Conservation (phyloP, 202 grass and related monocot species). For the Sporobolus alterniflorus region DNA sequence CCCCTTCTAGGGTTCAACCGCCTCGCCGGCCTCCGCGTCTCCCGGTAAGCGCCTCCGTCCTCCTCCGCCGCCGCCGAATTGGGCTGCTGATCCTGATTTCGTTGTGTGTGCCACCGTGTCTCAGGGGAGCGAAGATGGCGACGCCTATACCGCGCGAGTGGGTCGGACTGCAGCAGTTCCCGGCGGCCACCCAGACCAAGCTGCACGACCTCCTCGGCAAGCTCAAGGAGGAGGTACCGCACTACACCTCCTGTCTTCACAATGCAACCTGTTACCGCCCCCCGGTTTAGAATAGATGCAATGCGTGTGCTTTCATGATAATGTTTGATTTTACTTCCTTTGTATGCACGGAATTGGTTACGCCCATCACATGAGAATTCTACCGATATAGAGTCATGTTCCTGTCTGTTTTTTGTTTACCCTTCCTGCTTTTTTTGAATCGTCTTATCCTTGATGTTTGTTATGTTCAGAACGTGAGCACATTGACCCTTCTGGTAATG, state of each 20-base stretch:
- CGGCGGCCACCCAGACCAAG: conserved; percentile 73
- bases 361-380: background rate
- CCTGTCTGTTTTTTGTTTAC: background rate
- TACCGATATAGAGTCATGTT: background rate
- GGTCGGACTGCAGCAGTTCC: conserved; percentile 68
- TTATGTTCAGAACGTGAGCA: conserved; percentile 78
- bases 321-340: background rate
- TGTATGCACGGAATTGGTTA: background rate
- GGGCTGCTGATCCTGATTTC: conserved; percentile 27
- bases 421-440: background rate
- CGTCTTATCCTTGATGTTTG: background rate
- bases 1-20: too few species aligned
- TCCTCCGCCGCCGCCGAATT: conserved; percentile 7
- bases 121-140: conserved; percentile 40
- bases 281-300: background rate
- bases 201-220: conserved; percentile 79
- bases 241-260: background rate
- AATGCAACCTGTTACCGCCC: background rate
- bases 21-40: too few species aligned
- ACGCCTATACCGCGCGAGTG: conserved; percentile 69
- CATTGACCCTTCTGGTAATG: conserved; percentile 96
- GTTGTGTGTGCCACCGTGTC: background rate
- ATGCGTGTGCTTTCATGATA: background rate
- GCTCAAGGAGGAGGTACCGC: conserved; percentile 72
- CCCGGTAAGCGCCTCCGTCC: conserved; percentile 34